phyloP scores from a whole-genome alignment of 2,329 filamentous ascomycete genomes.

The Zymoseptoria crescenta region DNA sequence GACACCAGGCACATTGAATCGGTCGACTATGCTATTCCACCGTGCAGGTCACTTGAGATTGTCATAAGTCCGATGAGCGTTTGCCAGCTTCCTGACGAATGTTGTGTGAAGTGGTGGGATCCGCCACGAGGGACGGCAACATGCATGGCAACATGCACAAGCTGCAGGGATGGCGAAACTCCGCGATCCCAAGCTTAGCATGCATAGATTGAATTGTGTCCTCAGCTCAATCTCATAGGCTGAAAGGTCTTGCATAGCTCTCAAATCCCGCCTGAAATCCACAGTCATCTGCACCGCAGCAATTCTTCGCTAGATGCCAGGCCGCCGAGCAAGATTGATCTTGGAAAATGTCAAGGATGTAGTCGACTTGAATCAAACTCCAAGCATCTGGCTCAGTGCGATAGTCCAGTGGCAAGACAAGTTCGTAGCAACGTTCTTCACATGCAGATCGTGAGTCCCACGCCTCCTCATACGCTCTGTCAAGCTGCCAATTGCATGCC shows the following conservation, averaged over 20 bases:
- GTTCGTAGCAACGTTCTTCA: background rate
- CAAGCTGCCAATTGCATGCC: background rate
- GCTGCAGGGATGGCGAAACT: background rate
- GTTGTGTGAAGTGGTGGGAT: background rate
- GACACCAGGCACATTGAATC: background rate
- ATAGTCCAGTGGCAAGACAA: background rate
- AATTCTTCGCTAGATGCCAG: background rate
- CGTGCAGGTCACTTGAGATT: background rate
- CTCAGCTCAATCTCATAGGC: background rate
- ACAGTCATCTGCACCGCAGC: background rate
- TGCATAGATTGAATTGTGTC: background rate
- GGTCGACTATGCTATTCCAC: background rate
- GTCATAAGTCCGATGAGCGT: background rate
- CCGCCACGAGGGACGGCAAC: background rate
- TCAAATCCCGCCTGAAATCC: background rate
- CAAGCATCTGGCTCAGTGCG: background rate
- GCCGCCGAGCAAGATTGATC: background rate
- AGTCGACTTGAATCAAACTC: background rate
- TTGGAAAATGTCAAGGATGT: background rate
- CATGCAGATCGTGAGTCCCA: background rate
- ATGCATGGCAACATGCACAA: constrained; percentile 5
- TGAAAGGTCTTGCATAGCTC: background rate
- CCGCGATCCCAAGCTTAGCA: background rate
- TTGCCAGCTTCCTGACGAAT: background rate
- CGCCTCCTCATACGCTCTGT: background rate